A percentile compares a stretch with the other conserved stretches of the same genome.
Evolutionary conservation across 495 filamentous ascomycete genomes (phyloP).

Genomic region (Elasticomyces elasticus): DNA sequence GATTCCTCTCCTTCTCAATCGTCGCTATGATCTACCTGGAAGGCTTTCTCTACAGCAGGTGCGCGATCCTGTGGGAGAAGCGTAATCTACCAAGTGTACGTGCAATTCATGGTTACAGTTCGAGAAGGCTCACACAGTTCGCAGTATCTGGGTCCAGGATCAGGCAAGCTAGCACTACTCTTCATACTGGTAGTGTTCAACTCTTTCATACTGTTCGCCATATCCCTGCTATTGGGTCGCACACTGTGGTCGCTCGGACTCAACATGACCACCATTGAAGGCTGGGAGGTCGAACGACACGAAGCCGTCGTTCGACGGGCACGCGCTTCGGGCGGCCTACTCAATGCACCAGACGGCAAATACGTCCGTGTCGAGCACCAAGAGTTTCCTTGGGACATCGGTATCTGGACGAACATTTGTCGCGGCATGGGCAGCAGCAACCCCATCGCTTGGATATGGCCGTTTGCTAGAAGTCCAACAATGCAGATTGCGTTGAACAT

Average conservation of each 20-base stretch:
- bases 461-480: constrained; percentile 45
- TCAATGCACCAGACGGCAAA: constrained; percentile 52
- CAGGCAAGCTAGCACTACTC: constrained; percentile 52
- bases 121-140: neutral
- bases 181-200: constrained; percentile 54
- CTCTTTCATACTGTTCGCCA: constrained; percentile 52
- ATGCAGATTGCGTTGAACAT: constrained; percentile 55
- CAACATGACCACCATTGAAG: constrained; percentile 80
- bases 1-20: constrained; percentile 74
- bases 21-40: constrained; percentile 55
- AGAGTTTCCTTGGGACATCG: constrained; percentile 89
- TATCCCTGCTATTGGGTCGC: constrained; percentile 55
- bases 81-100: constrained; percentile 59
- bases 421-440: constrained; percentile 61
- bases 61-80: constrained; percentile 52
- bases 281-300: constrained; percentile 87
- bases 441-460: constrained; percentile 53
- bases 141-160: constrained; percentile 66
- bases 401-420: constrained; percentile 67
- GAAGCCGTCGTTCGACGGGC: constrained; percentile 58
- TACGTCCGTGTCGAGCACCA: constrained; percentile 49
- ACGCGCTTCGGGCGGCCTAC: constrained; percentile 44
- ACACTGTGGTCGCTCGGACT: constrained; percentile 47
- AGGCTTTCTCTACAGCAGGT: constrained; percentile 48
- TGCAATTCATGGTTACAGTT: constrained; percentile 4